A percentile compares a stretch with the other conserved stretches of the same genome.
These are phyloP conservation scores for Brassica napus DNA, from an alignment of 345 rosid genomes.

Conservation along the genomic window DNA sequence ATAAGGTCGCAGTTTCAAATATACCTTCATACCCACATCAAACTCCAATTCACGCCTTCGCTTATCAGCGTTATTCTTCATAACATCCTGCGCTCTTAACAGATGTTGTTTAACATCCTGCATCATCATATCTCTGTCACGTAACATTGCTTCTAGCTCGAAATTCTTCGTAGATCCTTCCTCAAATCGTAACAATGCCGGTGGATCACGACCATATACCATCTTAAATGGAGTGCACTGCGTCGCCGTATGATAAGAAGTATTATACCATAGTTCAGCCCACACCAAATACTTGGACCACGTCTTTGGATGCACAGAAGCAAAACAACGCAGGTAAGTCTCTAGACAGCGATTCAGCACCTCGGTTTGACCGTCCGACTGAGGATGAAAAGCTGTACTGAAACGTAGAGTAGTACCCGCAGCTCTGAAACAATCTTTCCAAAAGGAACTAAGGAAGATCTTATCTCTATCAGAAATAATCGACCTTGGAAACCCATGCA, in stretches of 20 bases:
- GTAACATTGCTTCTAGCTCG: neutral
- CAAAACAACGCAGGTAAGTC: neutral
- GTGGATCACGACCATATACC: neutral
- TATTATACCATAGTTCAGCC: neutral
- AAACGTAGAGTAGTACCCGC: neutral
- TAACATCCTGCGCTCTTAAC: neutral
- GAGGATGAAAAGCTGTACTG: neutral
- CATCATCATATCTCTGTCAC: neutral
- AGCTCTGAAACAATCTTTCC: neutral
- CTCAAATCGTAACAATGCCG: neutral
- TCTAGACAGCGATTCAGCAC: neutral
- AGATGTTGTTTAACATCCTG: neutral
- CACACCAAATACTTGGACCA: neutral
- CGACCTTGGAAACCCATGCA: neutral
- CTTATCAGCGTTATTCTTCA: neutral
- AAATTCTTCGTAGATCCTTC: neutral
- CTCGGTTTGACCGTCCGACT: neutral
- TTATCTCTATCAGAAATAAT: neutral
- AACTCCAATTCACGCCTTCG: neutral
- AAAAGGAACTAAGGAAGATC: neutral
- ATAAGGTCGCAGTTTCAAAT: neutral
- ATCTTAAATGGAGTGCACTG: neutral
- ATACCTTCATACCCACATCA: neutral
- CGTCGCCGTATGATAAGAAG: neutral
- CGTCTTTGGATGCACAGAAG: neutral